Evolutionary conservation across 257 asterid species (phyloP).

Genomic region (Capsicum rhomboideum): DNA sequence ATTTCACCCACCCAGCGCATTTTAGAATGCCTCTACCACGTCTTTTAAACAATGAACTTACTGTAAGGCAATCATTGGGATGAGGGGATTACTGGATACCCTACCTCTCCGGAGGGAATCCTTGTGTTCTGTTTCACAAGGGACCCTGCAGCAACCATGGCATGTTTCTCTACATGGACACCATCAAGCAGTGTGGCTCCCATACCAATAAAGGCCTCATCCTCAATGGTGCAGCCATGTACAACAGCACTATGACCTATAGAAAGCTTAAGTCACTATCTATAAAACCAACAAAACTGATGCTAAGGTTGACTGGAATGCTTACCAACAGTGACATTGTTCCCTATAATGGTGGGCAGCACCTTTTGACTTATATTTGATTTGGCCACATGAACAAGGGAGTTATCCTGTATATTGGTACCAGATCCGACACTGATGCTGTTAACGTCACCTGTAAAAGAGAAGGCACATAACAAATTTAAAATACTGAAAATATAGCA

Average conservation of each 20-base stretch:
- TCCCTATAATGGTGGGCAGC: conserved; percentile 68
- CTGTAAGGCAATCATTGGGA: neutral
- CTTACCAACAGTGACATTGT: conserved; percentile 74
- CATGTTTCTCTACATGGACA: conserved; percentile 71
- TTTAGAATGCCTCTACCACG: neutral
- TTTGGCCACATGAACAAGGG: conserved; percentile 82
- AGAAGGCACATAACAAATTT: neutral
- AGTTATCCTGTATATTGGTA: conserved; percentile 78
- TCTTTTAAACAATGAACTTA: neutral
- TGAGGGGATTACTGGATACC: neutral
- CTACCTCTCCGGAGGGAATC: conserved; percentile 36
- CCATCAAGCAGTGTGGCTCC: conserved; percentile 89
- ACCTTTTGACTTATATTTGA: conserved; percentile 61
- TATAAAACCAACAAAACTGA: neutral
- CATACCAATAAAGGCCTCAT: conserved; percentile 88
- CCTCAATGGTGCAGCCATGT: conserved; percentile 84
- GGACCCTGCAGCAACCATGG: conserved; percentile 93
- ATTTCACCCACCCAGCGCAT: neutral
- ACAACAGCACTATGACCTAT: conserved; percentile 86
- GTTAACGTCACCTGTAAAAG: conserved; percentile 63
- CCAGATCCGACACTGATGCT: conserved; percentile 62
- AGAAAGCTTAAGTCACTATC: neutral
- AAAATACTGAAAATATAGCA: neutral
- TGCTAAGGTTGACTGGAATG: conserved; percentile 1
- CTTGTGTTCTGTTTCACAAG: conserved; percentile 78